These are phyloP conservation scores for Botrytis fragariae DNA, from an alignment of 2,329 filamentous ascomycete species.

Conservation along the genomic window DNA sequence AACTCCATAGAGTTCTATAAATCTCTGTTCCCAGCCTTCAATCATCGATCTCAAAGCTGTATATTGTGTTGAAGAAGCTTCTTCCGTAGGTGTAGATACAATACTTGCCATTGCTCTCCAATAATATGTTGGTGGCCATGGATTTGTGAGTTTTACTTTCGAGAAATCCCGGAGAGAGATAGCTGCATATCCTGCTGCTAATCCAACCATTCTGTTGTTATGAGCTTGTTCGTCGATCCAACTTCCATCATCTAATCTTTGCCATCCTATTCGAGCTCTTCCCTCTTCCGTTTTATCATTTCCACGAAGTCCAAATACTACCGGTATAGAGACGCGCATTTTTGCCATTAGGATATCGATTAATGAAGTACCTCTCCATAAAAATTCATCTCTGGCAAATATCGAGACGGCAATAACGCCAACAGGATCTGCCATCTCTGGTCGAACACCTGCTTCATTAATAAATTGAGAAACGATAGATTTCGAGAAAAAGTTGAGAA, in stretches of 20 bases:
- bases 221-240: slow-evolving; percentile 72
- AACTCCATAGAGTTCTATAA: slow-evolving; percentile 78
- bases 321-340: slow-evolving; percentile 74
- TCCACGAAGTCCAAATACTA: slow-evolving; percentile 80
- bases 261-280: slow-evolving; percentile 70
- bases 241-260: slow-evolving; percentile 43
- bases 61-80: slow-evolving; percentile 72
- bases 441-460: slow-evolving; percentile 61
- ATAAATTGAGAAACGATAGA: slow-evolving; percentile 67
- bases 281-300: slow-evolving; percentile 70
- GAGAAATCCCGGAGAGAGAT: slow-evolving; percentile 81
- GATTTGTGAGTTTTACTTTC: slow-evolving; percentile 63
- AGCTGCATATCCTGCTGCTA: slow-evolving; percentile 81
- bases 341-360: slow-evolving; percentile 88
- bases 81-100: slow-evolving; percentile 65
- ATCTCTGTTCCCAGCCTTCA: slow-evolving; percentile 68
- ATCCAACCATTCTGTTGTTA: slow-evolving; percentile 76
- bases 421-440: slow-evolving; percentile 69
- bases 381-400: slow-evolving; percentile 67
- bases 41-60: slow-evolving; percentile 70
- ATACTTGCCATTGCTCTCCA: slow-evolving; percentile 78
- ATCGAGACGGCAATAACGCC: slow-evolving; percentile 74
- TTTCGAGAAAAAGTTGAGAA: slow-evolving; percentile 75
- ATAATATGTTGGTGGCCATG: slow-evolving; percentile 75
- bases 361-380: slow-evolving; percentile 64